A percentile compares a stretch with the other conserved stretches of the same genome.
phyloP scores from a whole-genome alignment of 2,329 filamentous ascomycete genomes.

The Aspergillus pseudoviridinutans region DNA sequence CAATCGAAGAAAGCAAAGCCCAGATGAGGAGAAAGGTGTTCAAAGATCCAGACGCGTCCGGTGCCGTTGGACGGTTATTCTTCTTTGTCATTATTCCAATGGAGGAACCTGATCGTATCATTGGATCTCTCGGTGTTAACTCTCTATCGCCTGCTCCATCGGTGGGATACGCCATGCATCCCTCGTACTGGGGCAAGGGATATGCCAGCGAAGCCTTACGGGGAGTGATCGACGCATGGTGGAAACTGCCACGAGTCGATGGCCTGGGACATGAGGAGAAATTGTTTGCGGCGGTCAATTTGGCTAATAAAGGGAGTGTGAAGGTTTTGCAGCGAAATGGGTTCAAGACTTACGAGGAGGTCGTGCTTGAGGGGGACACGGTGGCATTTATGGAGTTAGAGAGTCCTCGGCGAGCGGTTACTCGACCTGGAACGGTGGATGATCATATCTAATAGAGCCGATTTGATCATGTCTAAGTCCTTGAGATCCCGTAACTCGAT shows the following conservation, averaged over 20 bases:
- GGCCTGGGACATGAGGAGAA: constrained; percentile 4
- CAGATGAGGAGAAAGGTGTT: constrained; percentile 12
- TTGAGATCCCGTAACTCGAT: too few relatives aligned
- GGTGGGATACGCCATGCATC: constrained; percentile 22
- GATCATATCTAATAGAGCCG: too few relatives aligned
- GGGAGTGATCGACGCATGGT: constrained; percentile 20
- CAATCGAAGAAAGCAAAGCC: constrained; percentile 14
- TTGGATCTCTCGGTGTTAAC: constrained; percentile 19
- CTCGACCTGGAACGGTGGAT: neutral
- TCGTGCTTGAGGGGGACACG: constrained; percentile 11
- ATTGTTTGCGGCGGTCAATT: constrained; percentile 17
- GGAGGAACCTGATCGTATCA: constrained; percentile 10
- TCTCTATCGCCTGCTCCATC: constrained; percentile 13
- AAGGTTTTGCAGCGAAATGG: constrained; percentile 17
- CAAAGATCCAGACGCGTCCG: constrained; percentile 17
- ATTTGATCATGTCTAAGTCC: too few relatives aligned
- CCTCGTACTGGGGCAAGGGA: constrained; percentile 22
- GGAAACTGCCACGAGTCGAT: constrained; percentile 11
- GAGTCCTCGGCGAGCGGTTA: neutral
- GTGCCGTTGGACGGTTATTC: constrained; percentile 15
- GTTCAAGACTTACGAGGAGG: constrained; percentile 13
- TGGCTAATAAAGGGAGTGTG: constrained; percentile 16
- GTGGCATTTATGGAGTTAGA: constrained; percentile 13
- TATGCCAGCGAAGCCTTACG: constrained; percentile 22
- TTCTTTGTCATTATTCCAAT: constrained; percentile 14